A percentile compares a stretch with the other conserved stretches of the same genome.
Evolutionary conservation across 257 asterid species (phyloP).

Genomic region (Solanum clarkiae): DNA sequence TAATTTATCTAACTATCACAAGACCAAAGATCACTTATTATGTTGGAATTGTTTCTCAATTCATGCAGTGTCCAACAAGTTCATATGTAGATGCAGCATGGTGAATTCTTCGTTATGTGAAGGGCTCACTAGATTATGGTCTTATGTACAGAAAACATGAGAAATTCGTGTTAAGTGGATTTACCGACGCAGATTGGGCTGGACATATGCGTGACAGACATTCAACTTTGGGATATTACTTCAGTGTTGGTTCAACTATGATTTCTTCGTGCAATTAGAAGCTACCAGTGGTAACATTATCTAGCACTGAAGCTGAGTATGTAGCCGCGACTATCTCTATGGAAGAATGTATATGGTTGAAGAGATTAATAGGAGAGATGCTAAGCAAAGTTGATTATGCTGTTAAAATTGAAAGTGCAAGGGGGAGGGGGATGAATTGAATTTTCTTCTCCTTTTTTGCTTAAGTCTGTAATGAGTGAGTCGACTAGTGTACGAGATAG

Average conservation of each 20-base stretch:
- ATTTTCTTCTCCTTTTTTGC: too few species aligned
- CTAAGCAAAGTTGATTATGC: neutral
- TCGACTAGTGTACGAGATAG: too few species aligned
- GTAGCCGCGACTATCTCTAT: too few species aligned
- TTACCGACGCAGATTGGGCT: neutral
- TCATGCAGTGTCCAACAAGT: slow-evolving; percentile 3
- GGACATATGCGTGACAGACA: neutral
- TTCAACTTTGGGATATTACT: too few species aligned
- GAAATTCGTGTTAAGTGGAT: neutral
- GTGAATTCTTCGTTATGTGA: slow-evolving; percentile 7
- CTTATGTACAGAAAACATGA: neutral
- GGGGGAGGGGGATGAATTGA: too few species aligned
- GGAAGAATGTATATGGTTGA: too few species aligned
- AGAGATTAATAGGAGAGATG: neutral
- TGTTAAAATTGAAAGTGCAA: neutral
- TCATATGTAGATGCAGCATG: slow-evolving; percentile 2
- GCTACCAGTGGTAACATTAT: too few species aligned
- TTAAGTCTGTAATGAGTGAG: too few species aligned
- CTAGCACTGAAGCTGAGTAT: too few species aligned
- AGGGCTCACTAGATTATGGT: neutral
- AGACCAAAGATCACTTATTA: slow-evolving; percentile 6
- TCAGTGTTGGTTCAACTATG: too few species aligned
- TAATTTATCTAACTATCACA: neutral
- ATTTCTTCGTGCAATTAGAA: too few species aligned
- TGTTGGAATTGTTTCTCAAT: neutral